Percentiles rank a stretch among this genome's conserved stretches.
These are phyloP conservation scores for Zalaria sp. DNA, from an alignment of 2,329 filamentous ascomycete species.

Conservation along the genomic window DNA sequence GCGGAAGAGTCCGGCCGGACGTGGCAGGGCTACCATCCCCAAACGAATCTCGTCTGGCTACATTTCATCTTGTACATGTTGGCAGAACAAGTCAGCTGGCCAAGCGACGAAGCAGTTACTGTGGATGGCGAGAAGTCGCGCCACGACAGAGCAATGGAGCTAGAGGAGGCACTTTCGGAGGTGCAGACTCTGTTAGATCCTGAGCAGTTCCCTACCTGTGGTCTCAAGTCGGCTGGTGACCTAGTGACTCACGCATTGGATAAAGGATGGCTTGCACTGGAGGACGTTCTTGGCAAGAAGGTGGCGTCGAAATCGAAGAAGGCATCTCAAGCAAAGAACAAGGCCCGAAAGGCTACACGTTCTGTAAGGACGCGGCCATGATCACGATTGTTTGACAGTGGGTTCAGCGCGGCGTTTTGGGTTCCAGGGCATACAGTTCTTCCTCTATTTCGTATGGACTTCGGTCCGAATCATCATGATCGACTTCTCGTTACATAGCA, in stretches of 20 bases:
- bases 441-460: too few species aligned
- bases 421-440: too few species aligned
- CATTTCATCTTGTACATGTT: conserved; percentile 46
- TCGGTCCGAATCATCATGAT: too few species aligned
- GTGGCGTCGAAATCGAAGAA: neutral
- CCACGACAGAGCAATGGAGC: conserved; percentile 17
- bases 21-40: conserved; percentile 44
- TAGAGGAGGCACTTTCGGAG: conserved; percentile 22
- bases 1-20: conserved; percentile 7
- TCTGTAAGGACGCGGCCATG: neutral
- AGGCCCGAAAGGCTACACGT: conserved; percentile 1
- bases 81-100: conserved; percentile 20
- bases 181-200: conserved; percentile 26
- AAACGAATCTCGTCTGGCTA: conserved; percentile 50
- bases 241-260: conserved; percentile 17
- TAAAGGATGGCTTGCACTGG: conserved; percentile 20
- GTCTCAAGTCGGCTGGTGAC: conserved; percentile 7
- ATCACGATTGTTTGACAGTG: neutral
- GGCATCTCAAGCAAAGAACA: conserved; percentile 2
- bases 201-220: conserved; percentile 12
- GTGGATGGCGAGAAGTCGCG: too few species aligned
- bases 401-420: too few species aligned
- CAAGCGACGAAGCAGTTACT: conserved; percentile 1
- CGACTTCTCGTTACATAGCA: too few species aligned
- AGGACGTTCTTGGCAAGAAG: conserved; percentile 17